phyloP scores from a whole-genome alignment of 805 yeast genomes.

The Ogataea neopini region DNA sequence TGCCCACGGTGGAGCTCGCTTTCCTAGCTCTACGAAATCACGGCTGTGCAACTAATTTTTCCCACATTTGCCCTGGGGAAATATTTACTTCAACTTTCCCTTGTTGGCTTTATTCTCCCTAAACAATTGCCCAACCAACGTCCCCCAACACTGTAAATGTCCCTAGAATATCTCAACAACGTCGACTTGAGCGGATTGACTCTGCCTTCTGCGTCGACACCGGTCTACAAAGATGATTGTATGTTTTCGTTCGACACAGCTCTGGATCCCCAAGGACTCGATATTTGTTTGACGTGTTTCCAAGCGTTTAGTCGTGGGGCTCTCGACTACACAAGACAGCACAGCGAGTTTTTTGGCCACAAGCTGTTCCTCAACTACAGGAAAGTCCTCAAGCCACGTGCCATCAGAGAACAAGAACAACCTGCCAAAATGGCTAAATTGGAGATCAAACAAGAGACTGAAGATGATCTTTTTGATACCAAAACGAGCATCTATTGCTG shows the following conservation, averaged over 20 bases:
- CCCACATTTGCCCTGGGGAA: neutral
- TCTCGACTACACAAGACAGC: slow-evolving; percentile 56
- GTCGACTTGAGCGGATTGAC: slow-evolving; percentile 18
- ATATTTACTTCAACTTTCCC: neutral
- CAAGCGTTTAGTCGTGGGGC: slow-evolving; percentile 60
- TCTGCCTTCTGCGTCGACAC: slow-evolving; percentile 34
- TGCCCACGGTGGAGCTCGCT: no score
- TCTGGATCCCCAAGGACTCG: slow-evolving; percentile 56
- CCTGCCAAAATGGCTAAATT: slow-evolving; percentile 58
- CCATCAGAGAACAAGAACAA: slow-evolving; percentile 31
- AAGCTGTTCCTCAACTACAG: slow-evolving; percentile 57
- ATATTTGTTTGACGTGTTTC: slow-evolving; percentile 73
- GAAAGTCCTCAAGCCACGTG: slow-evolving; percentile 49
- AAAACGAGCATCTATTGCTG: slow-evolving; percentile 43
- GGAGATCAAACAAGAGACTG: slow-evolving; percentile 63
- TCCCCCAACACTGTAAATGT: slow-evolving; percentile 14
- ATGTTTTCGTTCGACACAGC: slow-evolving; percentile 81
- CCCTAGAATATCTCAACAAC: slow-evolving; percentile 20
- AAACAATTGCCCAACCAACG: no score
- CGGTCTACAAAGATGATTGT: slow-evolving; percentile 85
- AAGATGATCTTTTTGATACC: slow-evolving; percentile 61
- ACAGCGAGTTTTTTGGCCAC: slow-evolving; percentile 54
- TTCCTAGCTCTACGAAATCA: no score
- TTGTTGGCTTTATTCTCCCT: neutral
- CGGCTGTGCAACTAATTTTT: neutral